Conservation (phyloP, 345 rosid species). For the Eutrema heterophyllum region DNA sequence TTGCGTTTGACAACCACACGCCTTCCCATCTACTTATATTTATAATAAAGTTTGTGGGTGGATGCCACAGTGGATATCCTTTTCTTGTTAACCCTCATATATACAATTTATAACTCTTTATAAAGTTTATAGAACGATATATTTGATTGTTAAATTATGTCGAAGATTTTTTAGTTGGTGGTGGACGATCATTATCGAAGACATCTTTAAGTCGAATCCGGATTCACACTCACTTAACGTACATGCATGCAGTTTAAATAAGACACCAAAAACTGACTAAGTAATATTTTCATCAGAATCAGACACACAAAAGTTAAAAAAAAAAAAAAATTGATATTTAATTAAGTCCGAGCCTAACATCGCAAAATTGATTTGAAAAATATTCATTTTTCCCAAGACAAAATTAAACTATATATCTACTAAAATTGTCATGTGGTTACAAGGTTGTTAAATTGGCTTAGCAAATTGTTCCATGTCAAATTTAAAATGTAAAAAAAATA, state of each 20-base stretch:
- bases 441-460: neutral
- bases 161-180: neutral
- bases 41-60: slow-evolving; percentile 7
- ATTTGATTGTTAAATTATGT: neutral
- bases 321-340: neutral
- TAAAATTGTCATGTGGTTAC: neutral
- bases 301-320: neutral
- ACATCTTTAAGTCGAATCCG: neutral
- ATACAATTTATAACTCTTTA: neutral
- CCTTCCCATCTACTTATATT: slow-evolving; percentile 19
- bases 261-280: neutral
- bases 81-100: neutral
- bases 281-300: neutral
- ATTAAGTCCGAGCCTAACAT: neutral
- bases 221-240: neutral
- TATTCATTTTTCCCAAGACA: neutral
- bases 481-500: neutral
- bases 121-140: neutral
- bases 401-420: neutral
- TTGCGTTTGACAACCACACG: slow-evolving; percentile 20
- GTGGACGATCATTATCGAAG: slow-evolving; percentile 2
- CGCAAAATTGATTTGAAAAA: neutral
- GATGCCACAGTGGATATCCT: slow-evolving; percentile 3
- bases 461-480: neutral
- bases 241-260: neutral